These are phyloP conservation scores for Fusarium sp. DNA, from an alignment of 2,329 filamentous ascomycete species.

Conservation along the genomic window DNA sequence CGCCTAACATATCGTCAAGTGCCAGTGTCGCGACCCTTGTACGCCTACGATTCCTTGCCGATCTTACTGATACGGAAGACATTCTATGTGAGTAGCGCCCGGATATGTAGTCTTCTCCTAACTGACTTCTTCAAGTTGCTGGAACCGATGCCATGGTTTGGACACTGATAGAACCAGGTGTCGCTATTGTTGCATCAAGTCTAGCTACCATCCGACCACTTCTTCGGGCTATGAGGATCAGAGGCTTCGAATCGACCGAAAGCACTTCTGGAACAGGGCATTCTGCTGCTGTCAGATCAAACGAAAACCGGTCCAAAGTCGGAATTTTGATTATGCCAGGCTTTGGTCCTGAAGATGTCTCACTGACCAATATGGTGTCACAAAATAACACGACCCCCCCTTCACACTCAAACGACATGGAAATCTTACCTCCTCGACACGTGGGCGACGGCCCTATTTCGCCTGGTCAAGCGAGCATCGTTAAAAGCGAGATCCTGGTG, in stretches of 20 bases:
- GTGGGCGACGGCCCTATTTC: slow-evolving; percentile 18
- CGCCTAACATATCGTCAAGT: slow-evolving; percentile 43
- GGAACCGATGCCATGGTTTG: slow-evolving; percentile 64
- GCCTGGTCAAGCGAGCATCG: slow-evolving; percentile 32
- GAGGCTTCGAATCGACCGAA: slow-evolving; percentile 56
- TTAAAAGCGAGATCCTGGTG: slow-evolving; percentile 50
- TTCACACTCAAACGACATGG: slow-evolving; percentile 7
- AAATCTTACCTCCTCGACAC: slow-evolving; percentile 35
- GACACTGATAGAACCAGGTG: slow-evolving; percentile 65
- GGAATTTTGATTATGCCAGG: slow-evolving; percentile 32
- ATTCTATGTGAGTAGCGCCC: slow-evolving; percentile 54
- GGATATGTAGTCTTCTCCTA: background rate
- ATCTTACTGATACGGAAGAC: slow-evolving; percentile 55
- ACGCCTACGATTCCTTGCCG: slow-evolving; percentile 58
- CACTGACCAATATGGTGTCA: slow-evolving; percentile 43
- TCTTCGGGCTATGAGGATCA: slow-evolving; percentile 58
- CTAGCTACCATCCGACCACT: slow-evolving; percentile 65
- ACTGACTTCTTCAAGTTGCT: slow-evolving; percentile 49
- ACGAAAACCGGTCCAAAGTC: slow-evolving; percentile 22
- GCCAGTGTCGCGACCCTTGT: slow-evolving; percentile 65
- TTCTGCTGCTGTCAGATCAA: slow-evolving; percentile 41
- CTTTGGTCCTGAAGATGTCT: slow-evolving; percentile 50
- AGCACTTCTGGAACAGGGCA: slow-evolving; percentile 46
- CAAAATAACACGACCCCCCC: slow-evolving; percentile 13
- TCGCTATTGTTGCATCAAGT: slow-evolving; percentile 64